These are phyloP conservation scores for Sindora glabra DNA, from an alignment of 306 rosid genomes.

Conservation along the genomic window DNA sequence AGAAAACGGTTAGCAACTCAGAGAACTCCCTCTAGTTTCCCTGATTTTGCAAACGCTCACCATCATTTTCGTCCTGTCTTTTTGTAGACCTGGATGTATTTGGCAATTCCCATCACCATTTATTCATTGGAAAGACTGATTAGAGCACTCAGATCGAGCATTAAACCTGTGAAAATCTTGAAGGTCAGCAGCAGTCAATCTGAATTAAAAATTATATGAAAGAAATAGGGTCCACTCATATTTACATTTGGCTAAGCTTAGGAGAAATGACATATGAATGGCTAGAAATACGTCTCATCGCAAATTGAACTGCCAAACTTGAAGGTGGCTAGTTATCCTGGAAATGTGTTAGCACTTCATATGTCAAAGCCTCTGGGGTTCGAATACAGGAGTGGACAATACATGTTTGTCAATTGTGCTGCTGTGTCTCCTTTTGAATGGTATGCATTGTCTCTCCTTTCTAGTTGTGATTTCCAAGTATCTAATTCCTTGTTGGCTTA, in stretches of 20 bases:
- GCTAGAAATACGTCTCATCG: neutral
- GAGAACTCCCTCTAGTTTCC: neutral
- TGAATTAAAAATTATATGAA: neutral
- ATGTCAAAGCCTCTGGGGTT: slow-evolving; percentile 65
- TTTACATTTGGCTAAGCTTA: too few relatives aligned
- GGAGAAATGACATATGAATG: too few relatives aligned
- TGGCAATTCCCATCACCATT: slow-evolving; percentile 36
- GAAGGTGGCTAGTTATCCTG: slow-evolving; percentile 67
- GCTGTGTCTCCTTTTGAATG: slow-evolving; percentile 59
- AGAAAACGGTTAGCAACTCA: slow-evolving; percentile 52
- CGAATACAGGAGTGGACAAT: slow-evolving; percentile 56
- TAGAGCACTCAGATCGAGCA: slow-evolving; percentile 42
- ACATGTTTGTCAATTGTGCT: slow-evolving; percentile 53
- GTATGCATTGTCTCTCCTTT: slow-evolving; percentile 14
- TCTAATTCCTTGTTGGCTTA: neutral
- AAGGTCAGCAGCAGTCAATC: slow-evolving; percentile 22
- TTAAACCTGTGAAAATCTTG: slow-evolving; percentile 35
- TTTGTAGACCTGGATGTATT: slow-evolving; percentile 45
- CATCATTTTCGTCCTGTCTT: neutral
- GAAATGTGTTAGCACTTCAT: slow-evolving; percentile 50
- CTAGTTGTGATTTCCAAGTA: neutral
- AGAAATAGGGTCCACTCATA: neutral
- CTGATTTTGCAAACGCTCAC: neutral
- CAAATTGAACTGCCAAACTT: slow-evolving; percentile 10
- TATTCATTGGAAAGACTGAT: slow-evolving; percentile 32